These are phyloP conservation scores for Pestalotiopsis sp. DNA, from an alignment of 2,329 filamentous ascomycete species.

Conservation along the genomic window DNA sequence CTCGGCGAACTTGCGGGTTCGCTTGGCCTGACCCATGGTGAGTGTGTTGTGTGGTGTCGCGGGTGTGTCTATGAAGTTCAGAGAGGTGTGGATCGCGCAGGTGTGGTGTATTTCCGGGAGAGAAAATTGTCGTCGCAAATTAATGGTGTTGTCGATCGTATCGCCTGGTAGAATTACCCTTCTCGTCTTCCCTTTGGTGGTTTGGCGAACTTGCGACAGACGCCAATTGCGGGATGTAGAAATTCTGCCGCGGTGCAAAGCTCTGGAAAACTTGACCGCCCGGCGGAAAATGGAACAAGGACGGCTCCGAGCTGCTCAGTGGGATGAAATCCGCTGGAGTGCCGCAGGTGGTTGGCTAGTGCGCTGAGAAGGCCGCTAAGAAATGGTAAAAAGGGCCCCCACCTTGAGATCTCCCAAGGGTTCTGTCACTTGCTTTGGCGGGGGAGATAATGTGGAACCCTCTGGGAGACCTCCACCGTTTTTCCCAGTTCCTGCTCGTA, in stretches of 20 bases:
- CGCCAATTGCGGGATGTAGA: not conserved
- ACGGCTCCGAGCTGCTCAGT: not conserved
- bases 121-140: not conserved
- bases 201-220: not conserved
- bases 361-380: not conserved
- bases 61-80: not conserved
- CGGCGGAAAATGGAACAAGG: conserved; percentile 16
- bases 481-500: not conserved
- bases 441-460: not conserved
- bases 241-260: conserved; percentile 15
- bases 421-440: not conserved
- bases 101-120: not conserved
- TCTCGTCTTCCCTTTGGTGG: not conserved
- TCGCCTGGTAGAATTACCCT: not conserved
- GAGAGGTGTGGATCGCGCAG: not conserved
- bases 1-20: conserved; percentile 86
- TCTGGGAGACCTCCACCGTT: not conserved
- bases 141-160: not conserved
- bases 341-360: not conserved
- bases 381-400: not conserved
- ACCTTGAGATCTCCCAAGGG: not conserved
- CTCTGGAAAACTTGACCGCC: conserved; percentile 26
- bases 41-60: not conserved
- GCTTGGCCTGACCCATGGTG: conserved; percentile 78
- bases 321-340: not conserved